Evolutionary conservation across 2,329 filamentous ascomycete genomes (phyloP), one percentile per base, ranked within the genome.

Genomic region (Ophiosphaerella herpotricha): DNA sequence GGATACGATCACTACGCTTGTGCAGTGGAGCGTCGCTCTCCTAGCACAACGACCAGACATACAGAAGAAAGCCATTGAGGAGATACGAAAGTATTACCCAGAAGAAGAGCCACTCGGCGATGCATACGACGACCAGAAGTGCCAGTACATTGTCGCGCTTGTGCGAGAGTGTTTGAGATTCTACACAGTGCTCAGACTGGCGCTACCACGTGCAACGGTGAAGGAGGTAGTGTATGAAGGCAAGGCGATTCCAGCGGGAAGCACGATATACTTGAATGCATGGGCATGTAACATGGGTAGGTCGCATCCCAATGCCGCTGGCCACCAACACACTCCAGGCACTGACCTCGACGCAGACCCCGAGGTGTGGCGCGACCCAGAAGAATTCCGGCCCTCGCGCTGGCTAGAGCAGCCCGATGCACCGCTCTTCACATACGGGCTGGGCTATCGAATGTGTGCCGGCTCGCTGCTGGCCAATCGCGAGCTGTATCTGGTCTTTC

Each of bases 251-350:
- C 85, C 85, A 1, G 80, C 81, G 38, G 84, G 84, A 0, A 86
- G 83, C 1, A 81, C 86, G 0, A 78, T 87, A 32, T 88, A 86
- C 66, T 71, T 88, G 23, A 88, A 88, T 50, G 82, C 84, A 0
- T 87, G 84, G 85, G 84, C 84, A 2, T 87, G 85, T 60, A 87
- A 88, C 54, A 86, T 85, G 82, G 84, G 83, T 84, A 72, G 63
- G 77, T 68, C 40, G n/a, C 5, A 1, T 18, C 31, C 7, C 26
- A 35, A 6, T 29, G 26, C 7, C 9, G 11, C 16, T 21, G 18
- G 14, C 23, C 39, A 44, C 9, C 8, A 14, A 7, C 12, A 14
- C 14, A 23, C 26, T n/a, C 12, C 26, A 13, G n/a, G 5, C 7
- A 38, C 42, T 31, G 35, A 49, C 9, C 16, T 23, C 3, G 4